These are phyloP conservation scores for Hypericum androsaemum DNA, from an alignment of 345 rosid species.

Conservation along the genomic window DNA sequence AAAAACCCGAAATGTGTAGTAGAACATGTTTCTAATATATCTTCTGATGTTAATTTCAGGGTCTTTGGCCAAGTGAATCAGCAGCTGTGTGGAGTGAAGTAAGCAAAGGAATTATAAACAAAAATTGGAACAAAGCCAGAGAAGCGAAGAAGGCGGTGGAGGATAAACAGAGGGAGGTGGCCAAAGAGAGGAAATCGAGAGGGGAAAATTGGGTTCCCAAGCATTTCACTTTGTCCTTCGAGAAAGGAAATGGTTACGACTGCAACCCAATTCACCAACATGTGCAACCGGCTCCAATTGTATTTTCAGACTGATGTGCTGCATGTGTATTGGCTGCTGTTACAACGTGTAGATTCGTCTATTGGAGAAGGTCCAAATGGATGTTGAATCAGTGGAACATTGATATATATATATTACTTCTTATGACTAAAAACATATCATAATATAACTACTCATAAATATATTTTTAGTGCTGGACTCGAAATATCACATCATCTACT, in stretches of 20 bases:
- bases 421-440: no score
- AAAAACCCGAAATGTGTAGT: no score
- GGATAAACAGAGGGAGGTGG: constrained; percentile 46
- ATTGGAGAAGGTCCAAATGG: no score
- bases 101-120: constrained; percentile 41
- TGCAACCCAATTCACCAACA: constrained; percentile 40
- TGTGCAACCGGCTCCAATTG: constrained; percentile 60
- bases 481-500: no score
- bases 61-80: constrained; percentile 48
- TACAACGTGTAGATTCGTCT: constrained; percentile 4
- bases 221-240: constrained; percentile 37
- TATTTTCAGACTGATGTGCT: constrained; percentile 23
- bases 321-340: constrained; percentile 41
- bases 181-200: constrained; percentile 32
- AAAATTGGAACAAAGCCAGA: constrained; percentile 66
- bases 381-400: no score
- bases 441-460: no score
- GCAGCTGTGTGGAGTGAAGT: constrained; percentile 61
- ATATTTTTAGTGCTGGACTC: no score
- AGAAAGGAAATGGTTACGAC: constrained; percentile 46
- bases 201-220: constrained; percentile 58
- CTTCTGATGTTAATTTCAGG: constrained; percentile 24
- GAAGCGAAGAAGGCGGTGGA: constrained; percentile 60
- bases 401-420: no score
- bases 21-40: no score